Conservation (phyloP, 2,329 filamentous ascomycete species). For the Lithohypha guttulata region DNA sequence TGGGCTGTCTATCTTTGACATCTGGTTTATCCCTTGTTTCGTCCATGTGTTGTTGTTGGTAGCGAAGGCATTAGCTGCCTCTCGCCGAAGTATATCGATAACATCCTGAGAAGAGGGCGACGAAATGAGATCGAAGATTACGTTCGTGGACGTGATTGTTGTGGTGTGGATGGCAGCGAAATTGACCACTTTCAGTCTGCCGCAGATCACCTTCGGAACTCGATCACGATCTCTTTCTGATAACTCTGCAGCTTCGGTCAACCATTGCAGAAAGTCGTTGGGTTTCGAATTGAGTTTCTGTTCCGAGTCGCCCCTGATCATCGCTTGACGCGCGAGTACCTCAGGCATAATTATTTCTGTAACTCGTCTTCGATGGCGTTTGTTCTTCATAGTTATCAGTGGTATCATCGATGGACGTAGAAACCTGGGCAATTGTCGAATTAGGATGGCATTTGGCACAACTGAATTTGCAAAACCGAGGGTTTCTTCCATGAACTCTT, state of each 20-base stretch:
- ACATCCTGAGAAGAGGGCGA: not conserved
- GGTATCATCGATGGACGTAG: constrained; percentile 42
- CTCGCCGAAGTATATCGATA: constrained; percentile 26
- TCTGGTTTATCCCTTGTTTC: constrained; percentile 28
- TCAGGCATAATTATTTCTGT: not conserved
- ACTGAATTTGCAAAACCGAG: constrained; percentile 40
- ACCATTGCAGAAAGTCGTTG: constrained; percentile 1
- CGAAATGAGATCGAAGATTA: not conserved
- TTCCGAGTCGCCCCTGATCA: not conserved
- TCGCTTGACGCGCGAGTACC: not conserved
- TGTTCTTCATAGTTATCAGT: constrained; percentile 27
- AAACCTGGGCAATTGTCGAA: constrained; percentile 38
- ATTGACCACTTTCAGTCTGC: not conserved
- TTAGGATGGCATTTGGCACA: constrained; percentile 36
- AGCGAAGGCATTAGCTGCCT: constrained; percentile 25
- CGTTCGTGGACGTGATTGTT: not conserved
- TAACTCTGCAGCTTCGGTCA: not conserved
- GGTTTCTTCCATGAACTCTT: constrained; percentile 36
- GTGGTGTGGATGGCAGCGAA: constrained; percentile 1
- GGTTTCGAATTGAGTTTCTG: not conserved
- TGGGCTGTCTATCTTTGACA: constrained; percentile 33
- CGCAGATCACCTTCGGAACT: not conserved
- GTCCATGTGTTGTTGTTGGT: constrained; percentile 25
- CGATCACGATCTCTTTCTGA: not conserved
- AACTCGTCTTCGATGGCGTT: not conserved